Base-by-base conservation (phyloP, 352 stramenopile genomes). In the Globisporangium canariense region DNA sequence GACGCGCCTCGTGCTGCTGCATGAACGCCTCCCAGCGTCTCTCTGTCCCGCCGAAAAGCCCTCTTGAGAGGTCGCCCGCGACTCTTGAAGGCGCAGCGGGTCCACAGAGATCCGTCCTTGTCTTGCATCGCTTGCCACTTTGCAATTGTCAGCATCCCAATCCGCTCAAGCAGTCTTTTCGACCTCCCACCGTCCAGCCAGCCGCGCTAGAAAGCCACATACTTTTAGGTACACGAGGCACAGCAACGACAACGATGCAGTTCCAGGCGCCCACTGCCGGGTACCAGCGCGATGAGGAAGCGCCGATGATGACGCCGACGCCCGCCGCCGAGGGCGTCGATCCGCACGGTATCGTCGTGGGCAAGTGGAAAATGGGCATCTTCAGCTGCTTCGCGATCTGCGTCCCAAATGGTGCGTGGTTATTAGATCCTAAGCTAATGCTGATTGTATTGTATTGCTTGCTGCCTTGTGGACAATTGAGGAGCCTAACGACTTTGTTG, bases 341-440 rank as follows among this genome's bases (percentile, higher is more conserved):
- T 51, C 63, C 71, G 50, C 74, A 76, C 38, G 70, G 70, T 38
- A 66, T 76, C 40, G 63, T 74, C 51, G 46, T 74, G 9, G 71
- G 71, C 28, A 68, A 66, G 25, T 79, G 69, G 73, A 79, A 77
- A 58, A 49, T 61, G 20, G 70, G 63, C 6, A 64, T 77, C 18
- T 75, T 69, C 53, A 69, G 54, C 38, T 73, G 55, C 32, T 53
- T 36, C 0, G 58, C 57, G 9, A 58, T 61, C 18, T 54, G 69
- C 49, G 40, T 78, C 18, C 71, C 63, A 7, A 77, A 77, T 50
- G 62, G 70, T 79, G 38, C 25, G 69, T 47, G 11, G 5, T 38
- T 41, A 18, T 28, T 20, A 18, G 45, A 14, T 14, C 5, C 40
- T 22, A n/a, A 7, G 28, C 25, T 30, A 25, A 32, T 22, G 11